Evolutionary conservation across 148 eudicot species (phyloP).

Genomic region (Vaccinium myrtillus): DNA sequence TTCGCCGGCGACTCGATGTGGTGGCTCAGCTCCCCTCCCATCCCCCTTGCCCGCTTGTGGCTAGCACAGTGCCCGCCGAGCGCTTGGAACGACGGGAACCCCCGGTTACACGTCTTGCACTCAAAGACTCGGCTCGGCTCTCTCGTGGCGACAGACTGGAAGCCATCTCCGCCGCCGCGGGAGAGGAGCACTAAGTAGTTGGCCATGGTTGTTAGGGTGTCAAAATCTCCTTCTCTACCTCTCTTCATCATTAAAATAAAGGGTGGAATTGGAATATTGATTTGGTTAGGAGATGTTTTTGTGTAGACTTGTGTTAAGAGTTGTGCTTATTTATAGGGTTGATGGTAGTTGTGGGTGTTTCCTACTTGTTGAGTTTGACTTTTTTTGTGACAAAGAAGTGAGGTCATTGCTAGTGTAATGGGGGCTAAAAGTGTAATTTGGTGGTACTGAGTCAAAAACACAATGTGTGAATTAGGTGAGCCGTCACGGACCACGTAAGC

Average conservation of each 20-base stretch:
- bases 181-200: conserved; percentile 44
- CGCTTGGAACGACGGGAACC: conserved; percentile 55
- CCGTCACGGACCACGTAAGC: not conserved
- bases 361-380: not conserved
- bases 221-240: conserved; percentile 33
- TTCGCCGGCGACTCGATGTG: not conserved
- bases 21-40: not conserved
- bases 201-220: conserved; percentile 33
- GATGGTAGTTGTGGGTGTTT: not conserved
- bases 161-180: not conserved
- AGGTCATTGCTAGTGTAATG: not conserved
- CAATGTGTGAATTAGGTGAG: not conserved
- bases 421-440: not conserved
- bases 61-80: conserved; percentile 61
- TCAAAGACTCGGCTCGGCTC: conserved; percentile 31
- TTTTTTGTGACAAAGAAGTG: not conserved
- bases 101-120: conserved; percentile 58
- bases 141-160: not conserved
- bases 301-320: not conserved
- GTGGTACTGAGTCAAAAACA: not conserved
- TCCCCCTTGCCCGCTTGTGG: conserved; percentile 45
- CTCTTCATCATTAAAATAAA: conserved; percentile 34
- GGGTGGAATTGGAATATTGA: conserved; percentile 3
- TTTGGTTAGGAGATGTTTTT: not conserved
- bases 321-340: not conserved